Evolutionary conservation across 208 protist genomes (phyloP), one percentile per base, ranked within the genome.

Genomic region (Trypanosoma platydactyli): DNA sequence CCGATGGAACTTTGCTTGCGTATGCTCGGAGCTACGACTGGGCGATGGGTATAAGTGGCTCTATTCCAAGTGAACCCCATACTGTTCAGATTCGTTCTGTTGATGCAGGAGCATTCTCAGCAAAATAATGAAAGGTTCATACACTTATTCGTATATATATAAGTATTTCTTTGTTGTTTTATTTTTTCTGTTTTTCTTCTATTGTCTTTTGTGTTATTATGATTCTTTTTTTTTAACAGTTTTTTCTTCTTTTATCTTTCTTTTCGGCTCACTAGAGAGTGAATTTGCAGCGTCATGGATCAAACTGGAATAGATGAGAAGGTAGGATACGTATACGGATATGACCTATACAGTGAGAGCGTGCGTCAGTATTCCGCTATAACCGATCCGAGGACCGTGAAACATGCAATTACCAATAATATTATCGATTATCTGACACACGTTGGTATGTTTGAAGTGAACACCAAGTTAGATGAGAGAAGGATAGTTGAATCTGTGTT

Each of bases 21-120:
- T 92, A 88, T 67, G 89, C 86, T 29, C 73, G 86, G 50, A 91
- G 84, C 51, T 95, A 95, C 63, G 89, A 95, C 70, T 95, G 89
- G 89, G 67, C 86, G 29, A 84, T 92, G 76, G 89, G 89, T 22
- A 85, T 79, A 53, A 70, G 56, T 22, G 75, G 81, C 12, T 89
- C 68, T 62, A 76, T 69, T 64, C 42, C 67, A 3, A 61, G 60
- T 41, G 59, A 64, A 18, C 64, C 70, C 22, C 64, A 75, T 30
- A 71, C 2, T 30, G 59, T 75, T 67, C 29, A 68, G 27, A 63
- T 75, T 27, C 51, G 65, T 35, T 30, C 13, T 49, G 4, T 25
- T 49, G 45, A 49, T 55, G 15, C 15, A n/a, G 16, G 24, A 38
- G 5, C 7, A n/a, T 33, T 55, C 29, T 27, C 15, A 33, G 5